Percentiles rank a stretch among this genome's conserved stretches.
Conservation (phyloP, 768 basidiomycete genomes). For the Amyloporia xantha region DNA sequence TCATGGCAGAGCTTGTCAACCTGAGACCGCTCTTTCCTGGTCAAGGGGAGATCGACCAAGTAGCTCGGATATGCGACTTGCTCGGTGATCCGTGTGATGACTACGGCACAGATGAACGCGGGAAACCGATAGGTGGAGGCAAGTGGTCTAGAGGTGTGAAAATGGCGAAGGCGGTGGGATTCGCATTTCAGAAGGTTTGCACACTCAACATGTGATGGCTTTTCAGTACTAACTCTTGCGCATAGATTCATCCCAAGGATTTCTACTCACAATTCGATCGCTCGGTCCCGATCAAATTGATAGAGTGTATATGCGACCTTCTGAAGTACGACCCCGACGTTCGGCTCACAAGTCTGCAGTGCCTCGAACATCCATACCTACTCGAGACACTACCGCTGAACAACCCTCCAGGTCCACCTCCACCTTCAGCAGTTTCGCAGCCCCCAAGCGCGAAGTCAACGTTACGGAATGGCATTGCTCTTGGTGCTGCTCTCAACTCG, state of each 20-base stretch:
- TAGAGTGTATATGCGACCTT: conserved; percentile 89
- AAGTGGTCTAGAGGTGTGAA: conserved; percentile 80
- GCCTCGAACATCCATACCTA: conserved; percentile 86
- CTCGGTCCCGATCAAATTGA: conserved; percentile 67
- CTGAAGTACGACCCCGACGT: conserved; percentile 87
- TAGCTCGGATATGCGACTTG: conserved; percentile 84
- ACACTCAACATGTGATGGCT: background rate
- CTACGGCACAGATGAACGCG: conserved; percentile 71
- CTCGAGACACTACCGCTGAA: conserved; percentile 68
- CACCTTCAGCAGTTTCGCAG: background rate
- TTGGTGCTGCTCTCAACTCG: conserved; percentile 25
- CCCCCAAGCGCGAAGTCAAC: background rate
- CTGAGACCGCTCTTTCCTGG: conserved; percentile 95
- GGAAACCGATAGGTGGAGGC: conserved; percentile 76
- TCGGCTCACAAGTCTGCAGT: conserved; percentile 81
- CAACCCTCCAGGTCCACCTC: conserved; percentile 53
- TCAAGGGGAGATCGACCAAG: conserved; percentile 87
- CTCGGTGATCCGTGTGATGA: conserved; percentile 85
- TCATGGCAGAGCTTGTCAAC: conserved; percentile 95
- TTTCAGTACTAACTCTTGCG: background rate
- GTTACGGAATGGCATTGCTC: conserved; percentile 6
- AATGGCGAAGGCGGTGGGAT: conserved; percentile 83
- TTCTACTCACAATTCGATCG: conserved; percentile 72
- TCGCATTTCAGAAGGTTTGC: conserved; percentile 82
- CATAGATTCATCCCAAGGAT: conserved; percentile 58